phyloP scores from a whole-genome alignment of 2,329 filamentous ascomycete genomes.

The Fusarium sp. region DNA sequence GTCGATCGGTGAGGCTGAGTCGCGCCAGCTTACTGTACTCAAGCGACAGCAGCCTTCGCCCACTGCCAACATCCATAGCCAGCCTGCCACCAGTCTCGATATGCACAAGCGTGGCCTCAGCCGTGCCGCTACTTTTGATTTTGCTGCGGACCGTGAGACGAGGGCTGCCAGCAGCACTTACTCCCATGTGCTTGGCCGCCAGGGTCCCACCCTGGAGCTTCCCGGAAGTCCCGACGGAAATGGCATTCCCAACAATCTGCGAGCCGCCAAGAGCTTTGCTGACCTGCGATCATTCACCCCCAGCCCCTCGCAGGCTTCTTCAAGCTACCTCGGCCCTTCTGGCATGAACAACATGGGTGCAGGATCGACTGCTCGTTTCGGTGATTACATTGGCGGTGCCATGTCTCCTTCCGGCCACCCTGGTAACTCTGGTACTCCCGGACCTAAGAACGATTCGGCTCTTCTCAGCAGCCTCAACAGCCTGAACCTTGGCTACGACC shows the following conservation, averaged over 20 bases:
- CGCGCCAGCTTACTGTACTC: constrained; percentile 91
- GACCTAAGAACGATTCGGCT: constrained; percentile 57
- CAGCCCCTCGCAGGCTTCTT: constrained; percentile 87
- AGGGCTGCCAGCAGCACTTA: constrained; percentile 77
- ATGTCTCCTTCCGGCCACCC: constrained; percentile 55
- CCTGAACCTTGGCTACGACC: constrained; percentile 69
- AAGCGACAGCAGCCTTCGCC: constrained; percentile 72
- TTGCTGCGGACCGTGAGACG: constrained; percentile 84
- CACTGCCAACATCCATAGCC: constrained; percentile 69
- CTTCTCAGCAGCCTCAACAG: constrained; percentile 66
- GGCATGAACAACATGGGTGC: constrained; percentile 69
- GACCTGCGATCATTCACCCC: constrained; percentile 96
- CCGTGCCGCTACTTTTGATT: constrained; percentile 97
- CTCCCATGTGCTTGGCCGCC: constrained; percentile 79
- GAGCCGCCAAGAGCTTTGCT: constrained; percentile 96
- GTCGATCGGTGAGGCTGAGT: constrained; percentile 89
- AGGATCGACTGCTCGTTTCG: constrained; percentile 59
- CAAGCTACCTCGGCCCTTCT: constrained; percentile 76
- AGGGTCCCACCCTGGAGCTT: constrained; percentile 87
- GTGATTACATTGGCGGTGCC: constrained; percentile 62
- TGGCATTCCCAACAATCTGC: constrained; percentile 82
- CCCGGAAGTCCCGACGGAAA: constrained; percentile 81
- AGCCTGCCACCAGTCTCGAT: constrained; percentile 77
- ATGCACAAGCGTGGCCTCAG: constrained; percentile 88
- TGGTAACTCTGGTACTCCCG: constrained; percentile 57